Evolutionary conservation across 345 rosid species (phyloP).

Genomic region (Draba incana): DNA sequence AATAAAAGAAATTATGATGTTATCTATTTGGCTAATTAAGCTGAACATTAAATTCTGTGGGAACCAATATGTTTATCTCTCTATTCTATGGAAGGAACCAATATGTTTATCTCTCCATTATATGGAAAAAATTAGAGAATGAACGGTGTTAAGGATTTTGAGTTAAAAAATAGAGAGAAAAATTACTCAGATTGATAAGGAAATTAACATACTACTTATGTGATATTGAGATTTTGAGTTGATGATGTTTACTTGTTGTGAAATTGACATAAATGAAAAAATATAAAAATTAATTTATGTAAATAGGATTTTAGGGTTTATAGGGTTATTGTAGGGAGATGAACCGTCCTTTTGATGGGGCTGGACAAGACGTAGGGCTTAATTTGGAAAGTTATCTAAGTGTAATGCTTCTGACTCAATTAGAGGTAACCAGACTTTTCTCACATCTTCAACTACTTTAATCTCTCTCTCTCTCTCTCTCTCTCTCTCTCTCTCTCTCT

Average conservation of each 20-base stretch:
- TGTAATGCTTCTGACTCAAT: conserved; percentile 42
- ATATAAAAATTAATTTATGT: conserved; percentile 17
- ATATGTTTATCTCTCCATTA: not conserved
- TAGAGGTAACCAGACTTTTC: conserved; percentile 38
- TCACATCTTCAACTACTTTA: conserved; percentile 28
- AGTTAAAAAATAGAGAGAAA: not conserved
- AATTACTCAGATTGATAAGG: conserved; percentile 23
- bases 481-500: too few species aligned
- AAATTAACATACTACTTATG: conserved; percentile 22
- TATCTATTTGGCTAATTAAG: too few species aligned
- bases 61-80: too few species aligned
- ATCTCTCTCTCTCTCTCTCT: too few species aligned
- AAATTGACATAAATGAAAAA: conserved; percentile 35
- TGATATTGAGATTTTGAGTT: conserved; percentile 32
- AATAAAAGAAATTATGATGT: too few species aligned
- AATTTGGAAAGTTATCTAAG: conserved; percentile 44
- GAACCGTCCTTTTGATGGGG: conserved; percentile 33
- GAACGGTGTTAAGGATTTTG: too few species aligned
- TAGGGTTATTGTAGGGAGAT: conserved; percentile 38
- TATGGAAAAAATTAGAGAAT: not conserved
- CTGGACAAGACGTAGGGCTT: conserved; percentile 43
- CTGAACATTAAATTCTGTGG: too few species aligned
- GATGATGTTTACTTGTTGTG: conserved; percentile 31
- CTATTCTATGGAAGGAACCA: too few species aligned
- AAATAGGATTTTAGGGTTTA: conserved; percentile 36